Evolutionary conservation across 2,329 filamentous ascomycete species (phyloP), one percentile per base, ranked within the genome.

Genomic region (Aspergillus piperis): DNA sequence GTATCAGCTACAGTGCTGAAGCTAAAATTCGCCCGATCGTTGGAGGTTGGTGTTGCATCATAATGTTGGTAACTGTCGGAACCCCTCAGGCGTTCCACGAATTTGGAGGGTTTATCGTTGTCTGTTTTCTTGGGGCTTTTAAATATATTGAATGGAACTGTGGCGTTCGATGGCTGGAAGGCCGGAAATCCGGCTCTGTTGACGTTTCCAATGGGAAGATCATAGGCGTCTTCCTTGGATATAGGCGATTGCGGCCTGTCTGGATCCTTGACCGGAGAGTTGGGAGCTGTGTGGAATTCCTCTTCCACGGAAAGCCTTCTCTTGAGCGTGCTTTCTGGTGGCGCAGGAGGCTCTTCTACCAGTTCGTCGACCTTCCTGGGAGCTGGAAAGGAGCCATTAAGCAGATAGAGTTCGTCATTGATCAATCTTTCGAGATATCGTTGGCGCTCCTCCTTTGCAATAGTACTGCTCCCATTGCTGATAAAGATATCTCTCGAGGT

Each of bases 341-440:
- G 27, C 48, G 58, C 57, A 23, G 54, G 39, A 15, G 61, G 53
- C 36, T 63, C 58, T 39, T 66, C 55, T 15, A 38, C 21, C 19
- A 50, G 39, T 13, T 27, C 23, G n/a, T 54, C 58, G 7, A 59
- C 55, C 17, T 8, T 11, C 6, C 32, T 19, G 19, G 54, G 10
- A 11, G 54, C 52, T 27, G 55, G 59, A 36, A 64, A 65, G 3
- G 60, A 65, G 8, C 71, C 70, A 8, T 58, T 68, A 5, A 70
- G 48, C 30, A 77, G 53, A 48, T 73, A 74, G 7, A 72, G 39
- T 50, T 78, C 72, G 36, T 77, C 72, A 3, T 70, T 50, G 23
- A 79, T 61, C 13, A 73, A 52, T 2, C 64, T 56, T 25, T 66
- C 44, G 10, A 80, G 59, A 36, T 73, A 67, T 15, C 62, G 30